Evolutionary conservation across 192 early-diverging fungal genomes (phyloP).

Genomic region (Coemansia sp.): DNA sequence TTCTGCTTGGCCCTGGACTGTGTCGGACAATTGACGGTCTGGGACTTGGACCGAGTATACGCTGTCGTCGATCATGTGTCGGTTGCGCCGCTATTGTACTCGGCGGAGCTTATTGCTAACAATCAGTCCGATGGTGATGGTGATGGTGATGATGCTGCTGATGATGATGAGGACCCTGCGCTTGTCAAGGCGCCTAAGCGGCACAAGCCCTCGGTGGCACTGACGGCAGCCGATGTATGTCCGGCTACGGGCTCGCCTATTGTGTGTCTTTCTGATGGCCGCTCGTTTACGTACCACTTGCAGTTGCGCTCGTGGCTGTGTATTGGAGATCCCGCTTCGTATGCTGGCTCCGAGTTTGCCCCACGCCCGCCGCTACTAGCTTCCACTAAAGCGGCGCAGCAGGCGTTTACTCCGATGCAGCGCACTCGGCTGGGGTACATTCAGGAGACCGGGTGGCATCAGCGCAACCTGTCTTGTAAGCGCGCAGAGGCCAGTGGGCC

Average conservation of each 20-base stretch:
- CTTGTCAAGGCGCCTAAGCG: conserved; percentile 12
- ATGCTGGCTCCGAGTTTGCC: conserved; percentile 26
- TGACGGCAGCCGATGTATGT: conserved; percentile 23
- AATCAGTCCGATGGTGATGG: neutral
- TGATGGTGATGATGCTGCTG: neutral
- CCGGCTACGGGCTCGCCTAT: conserved; percentile 11
- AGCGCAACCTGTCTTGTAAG: conserved; percentile 9
- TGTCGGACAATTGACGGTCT: conserved; percentile 35
- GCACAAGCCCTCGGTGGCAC: conserved; percentile 14
- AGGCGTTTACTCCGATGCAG: conserved; percentile 3
- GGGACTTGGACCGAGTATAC: conserved; percentile 6
- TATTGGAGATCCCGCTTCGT: conserved; percentile 24
- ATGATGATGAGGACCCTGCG: neutral
- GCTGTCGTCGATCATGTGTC: conserved; percentile 23
- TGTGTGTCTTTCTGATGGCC: conserved; percentile 32
- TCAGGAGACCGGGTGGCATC: conserved; percentile 24
- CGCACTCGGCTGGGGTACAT: conserved; percentile 9
- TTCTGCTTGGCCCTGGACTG: conserved; percentile 35
- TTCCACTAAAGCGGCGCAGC: neutral
- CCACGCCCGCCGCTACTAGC: neutral
- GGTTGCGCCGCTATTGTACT: conserved; percentile 43
- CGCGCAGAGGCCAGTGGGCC: neutral
- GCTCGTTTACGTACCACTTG: conserved; percentile 21
- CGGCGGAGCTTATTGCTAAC: conserved; percentile 11
- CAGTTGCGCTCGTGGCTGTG: conserved; percentile 27